phyloP scores from a whole-genome alignment of 805 yeast species.

The Spathaspora girioi region DNA sequence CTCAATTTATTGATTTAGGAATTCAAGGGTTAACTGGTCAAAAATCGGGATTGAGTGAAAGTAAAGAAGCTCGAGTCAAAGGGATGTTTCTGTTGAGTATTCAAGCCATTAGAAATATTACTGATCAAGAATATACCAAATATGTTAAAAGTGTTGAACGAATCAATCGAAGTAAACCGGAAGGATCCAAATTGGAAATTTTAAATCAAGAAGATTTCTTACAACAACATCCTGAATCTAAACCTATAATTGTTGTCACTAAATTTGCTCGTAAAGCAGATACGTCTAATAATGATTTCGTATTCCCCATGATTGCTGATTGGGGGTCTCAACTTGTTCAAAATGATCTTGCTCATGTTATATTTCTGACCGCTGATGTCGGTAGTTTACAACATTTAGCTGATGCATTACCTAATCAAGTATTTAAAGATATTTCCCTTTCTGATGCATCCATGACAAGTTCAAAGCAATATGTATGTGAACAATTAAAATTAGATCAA shows the following conservation, averaged over 20 bases:
- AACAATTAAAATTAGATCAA: constrained; percentile 39
- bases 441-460: constrained; percentile 77
- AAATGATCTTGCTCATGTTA: constrained; percentile 83
- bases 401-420: constrained; percentile 79
- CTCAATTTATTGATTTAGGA: constrained; percentile 77
- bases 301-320: constrained; percentile 73
- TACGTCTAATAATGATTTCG: constrained; percentile 49
- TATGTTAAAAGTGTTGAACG: constrained; percentile 22
- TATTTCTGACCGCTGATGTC: constrained; percentile 81
- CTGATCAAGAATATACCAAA: constrained; percentile 26
- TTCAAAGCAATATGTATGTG: constrained; percentile 66
- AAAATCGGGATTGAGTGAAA: constrained; percentile 83
- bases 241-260: constrained; percentile 83
- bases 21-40: constrained; percentile 92
- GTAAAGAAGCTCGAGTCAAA: constrained; percentile 76
- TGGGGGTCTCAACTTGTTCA: constrained; percentile 83
- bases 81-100: constrained; percentile 71
- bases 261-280: constrained; percentile 59
- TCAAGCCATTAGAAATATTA: constrained; percentile 70
- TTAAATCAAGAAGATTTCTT: constrained; percentile 76
- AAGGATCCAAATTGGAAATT: constrained; percentile 19
- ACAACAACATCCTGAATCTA: constrained; percentile 78
- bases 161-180: constrained; percentile 16
- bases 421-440: constrained; percentile 68
- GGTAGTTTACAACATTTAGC: constrained; percentile 67